phyloP scores from a whole-genome alignment of 2,329 filamentous ascomycete genomes.

The Periconia digitata region DNA sequence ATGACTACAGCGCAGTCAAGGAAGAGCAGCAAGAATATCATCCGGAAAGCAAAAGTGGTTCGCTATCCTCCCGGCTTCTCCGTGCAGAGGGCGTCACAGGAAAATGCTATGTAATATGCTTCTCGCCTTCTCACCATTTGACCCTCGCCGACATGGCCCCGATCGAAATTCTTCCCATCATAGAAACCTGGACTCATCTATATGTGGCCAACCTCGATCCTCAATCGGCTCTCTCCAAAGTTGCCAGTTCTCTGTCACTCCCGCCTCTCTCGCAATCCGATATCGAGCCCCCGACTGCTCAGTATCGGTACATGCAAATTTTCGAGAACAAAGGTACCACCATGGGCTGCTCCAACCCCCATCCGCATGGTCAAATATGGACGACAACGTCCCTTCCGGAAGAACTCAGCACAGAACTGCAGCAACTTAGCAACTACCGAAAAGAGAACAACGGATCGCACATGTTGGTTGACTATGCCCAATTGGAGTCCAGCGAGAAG shows the following conservation, averaged over 20 bases:
- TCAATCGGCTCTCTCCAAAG: conserved; percentile 62
- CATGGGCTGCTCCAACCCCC: conserved; percentile 98
- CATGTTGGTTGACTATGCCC: conserved; percentile 83
- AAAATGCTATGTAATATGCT: conserved; percentile 96
- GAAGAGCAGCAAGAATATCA: conserved; percentile 84
- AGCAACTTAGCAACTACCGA: conserved; percentile 77
- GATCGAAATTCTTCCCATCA: conserved; percentile 74
- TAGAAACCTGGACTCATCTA: conserved; percentile 89
- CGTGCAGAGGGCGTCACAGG: conserved; percentile 85
- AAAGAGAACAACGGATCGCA: conserved; percentile 71
- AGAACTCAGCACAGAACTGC: conserved; percentile 79
- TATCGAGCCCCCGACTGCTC: conserved; percentile 61
- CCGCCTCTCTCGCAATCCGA: conserved; percentile 50
- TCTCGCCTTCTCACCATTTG: conserved; percentile 85
- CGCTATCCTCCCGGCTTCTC: conserved; percentile 73
- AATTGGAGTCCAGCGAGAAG: conserved; percentile 76
- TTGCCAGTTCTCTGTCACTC: conserved; percentile 49
- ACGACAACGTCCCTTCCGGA: conserved; percentile 89
- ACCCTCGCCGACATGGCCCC: conserved; percentile 88
- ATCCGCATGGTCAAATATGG: conserved; percentile 97
- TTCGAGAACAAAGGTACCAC: conserved; percentile 98
- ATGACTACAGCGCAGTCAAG: conserved; percentile 96
- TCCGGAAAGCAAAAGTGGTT: conserved; percentile 51
- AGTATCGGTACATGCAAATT: conserved; percentile 97
- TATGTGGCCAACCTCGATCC: conserved; percentile 81